Base-by-base conservation (phyloP, 345 rosid genomes). In the Mercurialis annua region DNA sequence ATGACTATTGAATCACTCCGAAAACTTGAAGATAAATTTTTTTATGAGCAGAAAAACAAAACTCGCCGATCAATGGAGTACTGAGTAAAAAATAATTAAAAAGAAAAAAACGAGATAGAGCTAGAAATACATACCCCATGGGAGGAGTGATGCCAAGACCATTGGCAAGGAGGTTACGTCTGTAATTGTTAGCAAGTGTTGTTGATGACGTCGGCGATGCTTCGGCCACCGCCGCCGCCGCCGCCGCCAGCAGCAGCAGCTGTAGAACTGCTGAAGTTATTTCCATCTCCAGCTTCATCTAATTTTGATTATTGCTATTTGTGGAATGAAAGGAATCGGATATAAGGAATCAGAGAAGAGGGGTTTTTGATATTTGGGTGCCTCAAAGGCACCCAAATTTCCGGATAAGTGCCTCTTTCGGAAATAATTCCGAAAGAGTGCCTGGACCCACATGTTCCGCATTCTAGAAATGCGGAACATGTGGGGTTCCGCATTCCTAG, bases 131-230 rank as follows among this genome's bases (percentile, higher is more conserved):
- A 61, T 70, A 74, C 76, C 76, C 81, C 76, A 74, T 74, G 21
- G 76, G 81, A 74, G 81, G 82, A 23, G 78, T 71, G 49, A 15
- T 42, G 34, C 48, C 81, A 52, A 74, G 66, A 52, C 57, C 65
- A 62, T 70, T 70, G 2, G 60, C 36, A 9, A 70, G 74, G 15
- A 69, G 71, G 47, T 30, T 70, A 40, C 69, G 64, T 27, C 63
- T 51, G 53, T 21, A 29, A 2, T 51, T 2, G 29, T 1, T 26
- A 21, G 30, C 10, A 6, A 30, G 7, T 18, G 10, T 48, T 16
- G n/a, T 4, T 5, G 48, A 59, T 2, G 44, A 34, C 2, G 18
- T 21, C 10, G 64, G 23, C 1, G 64, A 60, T 40, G 48, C 64
- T 18, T 60, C 26, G 27, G 38, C 47, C 27, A 26, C 20, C 8